These are phyloP conservation scores for Melanomma pulvis-pyrius DNA, from an alignment of 495 filamentous ascomycete genomes.

Conservation along the genomic window DNA sequence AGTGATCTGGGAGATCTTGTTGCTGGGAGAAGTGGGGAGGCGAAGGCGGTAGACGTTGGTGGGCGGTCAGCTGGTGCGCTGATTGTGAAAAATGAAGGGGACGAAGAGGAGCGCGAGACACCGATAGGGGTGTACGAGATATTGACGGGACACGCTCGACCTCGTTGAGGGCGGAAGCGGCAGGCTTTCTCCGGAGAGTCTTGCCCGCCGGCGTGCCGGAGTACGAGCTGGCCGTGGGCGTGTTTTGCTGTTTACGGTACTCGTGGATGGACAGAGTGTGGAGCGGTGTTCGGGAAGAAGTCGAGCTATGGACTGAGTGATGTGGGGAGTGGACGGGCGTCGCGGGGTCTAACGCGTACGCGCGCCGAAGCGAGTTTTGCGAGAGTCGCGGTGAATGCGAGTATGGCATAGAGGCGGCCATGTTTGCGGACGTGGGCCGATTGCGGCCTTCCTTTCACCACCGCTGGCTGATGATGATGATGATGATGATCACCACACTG, in stretches of 20 bases:
- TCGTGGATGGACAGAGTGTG: conserved; percentile 41
- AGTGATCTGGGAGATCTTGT: neutral
- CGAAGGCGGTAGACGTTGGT: conserved; percentile 26
- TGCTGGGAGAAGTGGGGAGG: conserved; percentile 22
- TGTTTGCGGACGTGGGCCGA: neutral
- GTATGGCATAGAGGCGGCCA: conserved; percentile 7
- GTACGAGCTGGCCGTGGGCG: conserved; percentile 33
- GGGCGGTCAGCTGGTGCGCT: conserved; percentile 9
- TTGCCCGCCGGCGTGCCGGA: conserved; percentile 24
- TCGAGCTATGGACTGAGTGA: conserved; percentile 36
- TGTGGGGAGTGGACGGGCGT: conserved; percentile 39
- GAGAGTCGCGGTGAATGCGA: conserved; percentile 14
- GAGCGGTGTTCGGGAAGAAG: conserved; percentile 33
- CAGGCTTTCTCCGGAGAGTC: conserved; percentile 38
- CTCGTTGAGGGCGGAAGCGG: conserved; percentile 32
- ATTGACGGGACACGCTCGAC: conserved; percentile 35
- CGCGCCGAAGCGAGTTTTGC: neutral
- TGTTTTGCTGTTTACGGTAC: conserved; percentile 41
- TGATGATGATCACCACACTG: too few relatives aligned
- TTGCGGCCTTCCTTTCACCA: neutral
- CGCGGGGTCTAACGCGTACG: conserved; percentile 14
- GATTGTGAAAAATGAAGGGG: conserved; percentile 20
- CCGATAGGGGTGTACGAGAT: neutral
- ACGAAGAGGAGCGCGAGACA: conserved; percentile 3
- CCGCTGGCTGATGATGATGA: neutral